Percentiles rank a stretch among this genome's conserved stretches.
Conservation (phyloP, 768 basidiomycete genomes). For the Phaeotremella fagi region DNA sequence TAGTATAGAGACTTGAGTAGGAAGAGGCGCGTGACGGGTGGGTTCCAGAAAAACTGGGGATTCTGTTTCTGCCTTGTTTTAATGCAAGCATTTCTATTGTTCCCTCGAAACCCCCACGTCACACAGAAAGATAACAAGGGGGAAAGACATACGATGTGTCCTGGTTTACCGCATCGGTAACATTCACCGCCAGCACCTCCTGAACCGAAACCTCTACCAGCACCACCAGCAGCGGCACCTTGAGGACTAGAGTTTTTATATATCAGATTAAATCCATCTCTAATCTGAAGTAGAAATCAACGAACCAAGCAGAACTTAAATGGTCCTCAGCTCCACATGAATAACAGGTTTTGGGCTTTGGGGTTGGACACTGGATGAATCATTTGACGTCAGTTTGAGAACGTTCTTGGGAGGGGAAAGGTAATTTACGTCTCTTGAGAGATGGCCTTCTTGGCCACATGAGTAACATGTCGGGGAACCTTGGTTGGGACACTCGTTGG, state of each 20-base stretch:
- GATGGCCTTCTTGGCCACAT: constrained; percentile 45
- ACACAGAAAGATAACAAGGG: not conserved
- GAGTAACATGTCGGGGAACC: constrained; percentile 46
- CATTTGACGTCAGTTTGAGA: not conserved
- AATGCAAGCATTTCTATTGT: too few relatives aligned
- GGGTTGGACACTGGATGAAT: constrained; percentile 41
- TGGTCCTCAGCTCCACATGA: constrained; percentile 47
- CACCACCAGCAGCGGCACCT: constrained; percentile 32
- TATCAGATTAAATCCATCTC: too few relatives aligned
- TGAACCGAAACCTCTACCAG: constrained; percentile 26
- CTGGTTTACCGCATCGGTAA: constrained; percentile 48
- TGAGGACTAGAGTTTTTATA: too few relatives aligned
- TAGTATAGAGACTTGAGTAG: constrained; percentile 1
- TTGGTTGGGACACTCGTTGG: too few relatives aligned
- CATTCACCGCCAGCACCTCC: constrained; percentile 41
- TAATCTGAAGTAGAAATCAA: too few relatives aligned
- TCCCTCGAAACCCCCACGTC: too few relatives aligned
- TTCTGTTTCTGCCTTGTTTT: too few relatives aligned
- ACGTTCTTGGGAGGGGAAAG: not conserved
- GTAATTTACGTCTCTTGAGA: constrained; percentile 37
- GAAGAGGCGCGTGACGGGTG: too few relatives aligned
- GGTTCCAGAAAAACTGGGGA: too few relatives aligned
- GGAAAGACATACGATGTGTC: constrained; percentile 40
- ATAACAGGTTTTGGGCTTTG: constrained; percentile 48
- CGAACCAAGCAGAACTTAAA: constrained; percentile 45